Conservation (phyloP, 305 asterid species). For the Lippia alba region DNA sequence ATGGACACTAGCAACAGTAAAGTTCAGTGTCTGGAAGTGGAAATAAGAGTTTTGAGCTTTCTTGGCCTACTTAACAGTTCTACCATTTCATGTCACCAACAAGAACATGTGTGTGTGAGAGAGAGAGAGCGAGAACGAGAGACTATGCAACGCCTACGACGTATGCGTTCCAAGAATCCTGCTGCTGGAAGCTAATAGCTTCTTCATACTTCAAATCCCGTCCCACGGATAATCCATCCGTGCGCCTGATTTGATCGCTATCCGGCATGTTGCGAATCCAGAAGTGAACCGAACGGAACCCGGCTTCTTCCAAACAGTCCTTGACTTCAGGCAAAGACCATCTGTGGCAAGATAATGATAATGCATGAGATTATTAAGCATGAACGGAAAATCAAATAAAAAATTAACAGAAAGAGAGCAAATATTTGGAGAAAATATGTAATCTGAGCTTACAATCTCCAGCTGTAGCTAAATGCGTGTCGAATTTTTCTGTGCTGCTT, state of each 20-base stretch:
- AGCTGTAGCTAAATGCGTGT: slow-evolving; percentile 93
- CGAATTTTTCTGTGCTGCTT: slow-evolving; percentile 73
- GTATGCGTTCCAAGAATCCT: slow-evolving; percentile 97
- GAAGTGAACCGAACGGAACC: slow-evolving; percentile 74
- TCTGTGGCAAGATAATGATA: slow-evolving; percentile 42
- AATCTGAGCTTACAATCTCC: slow-evolving; percentile 87
- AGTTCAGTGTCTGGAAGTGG: not conserved
- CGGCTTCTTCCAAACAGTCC: slow-evolving; percentile 94
- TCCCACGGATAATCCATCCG: slow-evolving; percentile 70
- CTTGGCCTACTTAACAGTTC: not conserved
- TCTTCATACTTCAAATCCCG: slow-evolving; percentile 84
- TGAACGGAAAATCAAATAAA: not conserved
- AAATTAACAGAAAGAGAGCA: not conserved
- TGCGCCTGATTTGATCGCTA: slow-evolving; percentile 65
- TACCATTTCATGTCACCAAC: not conserved
- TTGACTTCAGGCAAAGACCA: slow-evolving; percentile 95
- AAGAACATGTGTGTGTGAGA: not conserved
- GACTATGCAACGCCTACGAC: slow-evolving; percentile 75
- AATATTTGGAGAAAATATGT: not conserved
- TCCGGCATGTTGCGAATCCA: slow-evolving; percentile 93
- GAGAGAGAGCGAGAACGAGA: slow-evolving; percentile 11
- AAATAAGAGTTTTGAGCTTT: not conserved
- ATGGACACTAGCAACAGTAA: not conserved
- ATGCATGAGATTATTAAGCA: slow-evolving; percentile 9
- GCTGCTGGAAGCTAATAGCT: slow-evolving; percentile 77